Conservation (phyloP, 2,329 filamentous ascomycete species). For the Pseudocercospora ulei region DNA sequence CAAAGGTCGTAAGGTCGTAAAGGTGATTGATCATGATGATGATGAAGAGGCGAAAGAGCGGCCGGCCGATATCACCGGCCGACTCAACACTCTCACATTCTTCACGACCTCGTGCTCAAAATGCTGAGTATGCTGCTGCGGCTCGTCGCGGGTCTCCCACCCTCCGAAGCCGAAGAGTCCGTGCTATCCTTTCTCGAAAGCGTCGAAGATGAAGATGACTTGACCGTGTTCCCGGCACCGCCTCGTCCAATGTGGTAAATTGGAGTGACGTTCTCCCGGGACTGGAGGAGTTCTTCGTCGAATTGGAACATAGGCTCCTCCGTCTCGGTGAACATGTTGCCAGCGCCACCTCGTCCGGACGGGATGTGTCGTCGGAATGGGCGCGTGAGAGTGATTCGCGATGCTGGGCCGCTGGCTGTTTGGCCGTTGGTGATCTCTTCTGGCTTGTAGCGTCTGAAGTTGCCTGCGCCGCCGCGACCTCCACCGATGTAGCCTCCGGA, state of each 20-base stretch:
- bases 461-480: constrained; percentile 52
- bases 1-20: constrained; percentile 11
- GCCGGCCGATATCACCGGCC: constrained; percentile 6
- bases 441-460: constrained; percentile 47
- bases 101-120: constrained; percentile 21
- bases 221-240: constrained; percentile 48
- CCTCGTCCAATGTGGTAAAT: constrained; percentile 56
- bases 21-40: constrained; percentile 1
- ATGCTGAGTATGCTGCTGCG: constrained; percentile 14
- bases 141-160: constrained; percentile 23
- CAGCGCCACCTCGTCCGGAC: constrained; percentile 50
- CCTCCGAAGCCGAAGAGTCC: constrained; percentile 18
- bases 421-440: constrained; percentile 45
- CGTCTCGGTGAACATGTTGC: constrained; percentile 46
- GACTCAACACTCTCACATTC: neutral
- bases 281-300: constrained; percentile 54
- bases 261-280: constrained; percentile 45
- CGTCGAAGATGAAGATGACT: constrained; percentile 23
- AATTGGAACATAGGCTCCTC: constrained; percentile 57
- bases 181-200: constrained; percentile 16
- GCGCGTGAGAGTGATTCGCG: constrained; percentile 42
- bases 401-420: constrained; percentile 41
- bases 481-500: constrained; percentile 41
- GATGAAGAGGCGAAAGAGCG: neutral
- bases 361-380: constrained; percentile 47